phyloP scores from a whole-genome alignment of 2,329 filamentous ascomycete genomes.

The Diaporthe sp. region DNA sequence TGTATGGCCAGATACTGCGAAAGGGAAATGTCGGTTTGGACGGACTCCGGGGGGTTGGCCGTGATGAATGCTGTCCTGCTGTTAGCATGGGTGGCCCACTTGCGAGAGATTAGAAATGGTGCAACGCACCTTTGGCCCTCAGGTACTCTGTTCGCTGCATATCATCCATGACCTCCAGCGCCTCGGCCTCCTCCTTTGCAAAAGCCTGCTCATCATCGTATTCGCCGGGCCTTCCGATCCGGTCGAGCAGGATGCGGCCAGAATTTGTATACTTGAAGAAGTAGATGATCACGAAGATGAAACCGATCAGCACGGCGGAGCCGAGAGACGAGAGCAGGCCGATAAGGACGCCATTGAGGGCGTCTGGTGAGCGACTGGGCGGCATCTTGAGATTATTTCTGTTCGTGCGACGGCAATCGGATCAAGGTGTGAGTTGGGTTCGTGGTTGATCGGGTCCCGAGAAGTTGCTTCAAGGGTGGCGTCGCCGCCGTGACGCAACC shows the following conservation, averaged over 20 bases:
- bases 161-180: constrained; percentile 95
- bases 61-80: constrained; percentile 83
- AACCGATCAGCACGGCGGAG: constrained; percentile 85
- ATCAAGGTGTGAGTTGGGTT: not conserved
- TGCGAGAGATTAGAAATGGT: constrained; percentile 21
- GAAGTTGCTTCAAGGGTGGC: constrained; percentile 42
- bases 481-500: constrained; percentile 44
- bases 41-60: constrained; percentile 93
- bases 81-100: constrained; percentile 35
- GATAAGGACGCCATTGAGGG: constrained; percentile 86
- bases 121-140: constrained; percentile 86
- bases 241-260: constrained; percentile 92
- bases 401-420: constrained; percentile 10
- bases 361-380: constrained; percentile 53
- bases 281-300: constrained; percentile 87
- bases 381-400: constrained; percentile 38
- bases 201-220: constrained; percentile 99
- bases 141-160: constrained; percentile 91
- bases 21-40: constrained; percentile 96
- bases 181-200: constrained; percentile 92
- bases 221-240: constrained; percentile 92
- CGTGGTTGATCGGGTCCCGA: constrained; percentile 23
- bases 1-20: constrained; percentile 98
- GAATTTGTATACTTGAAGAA: constrained; percentile 92
- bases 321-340: constrained; percentile 95